Evolutionary conservation across 768 basidiomycete genomes (phyloP), one percentile per base, ranked within the genome.

Genomic region (Leccinum pellstonianum): DNA sequence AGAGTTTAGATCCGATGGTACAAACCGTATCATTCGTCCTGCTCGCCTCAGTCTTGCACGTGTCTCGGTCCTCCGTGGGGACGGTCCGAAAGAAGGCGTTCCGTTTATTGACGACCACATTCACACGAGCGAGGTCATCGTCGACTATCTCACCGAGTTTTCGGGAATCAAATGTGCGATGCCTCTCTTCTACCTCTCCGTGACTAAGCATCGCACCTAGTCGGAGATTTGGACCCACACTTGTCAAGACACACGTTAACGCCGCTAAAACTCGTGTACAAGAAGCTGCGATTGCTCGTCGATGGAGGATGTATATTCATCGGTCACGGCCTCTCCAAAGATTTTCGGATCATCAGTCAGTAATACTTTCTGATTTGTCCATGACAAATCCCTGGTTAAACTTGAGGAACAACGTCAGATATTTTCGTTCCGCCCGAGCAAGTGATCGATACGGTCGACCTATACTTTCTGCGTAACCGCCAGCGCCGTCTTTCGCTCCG

Each of bases 81-180:
- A 89, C 66, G 95, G 93, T 0, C 80, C 80, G 0, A 86, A 86
- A 61, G 85, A 90, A 67, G 92, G 92, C 4, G 70, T 89, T 12
- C 96, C 97, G 2, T 97, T 98, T 75, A 97, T 99, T 65, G 97
- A 98, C 66, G 97, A 99, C 67, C 91, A 99, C 67, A 98, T 98
- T 38, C 93, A 97, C 66, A 97, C 95, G 2, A 96, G 93, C 65
- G 96, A 98, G 68, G 82, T 85, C 6, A 93, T 99, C 52, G 93
- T 97, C 27, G 95, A 99, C 75, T 98, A 98, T 71, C 75, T 99
- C 65, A 99, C 97, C 0, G 95, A 98, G 73, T 98, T 87, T 69
- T 98, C 96, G 10, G 97, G 97, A 1, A 96, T 98, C 53, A 86
- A 87, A 78, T 91, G 96, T 95, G 68, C 57, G 90, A 73, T 66